Evolutionary conservation across 1,284 basidiomycete genomes (phyloP), one percentile per base, ranked within the genome.

Genomic region (Moesziomyces sp.): DNA sequence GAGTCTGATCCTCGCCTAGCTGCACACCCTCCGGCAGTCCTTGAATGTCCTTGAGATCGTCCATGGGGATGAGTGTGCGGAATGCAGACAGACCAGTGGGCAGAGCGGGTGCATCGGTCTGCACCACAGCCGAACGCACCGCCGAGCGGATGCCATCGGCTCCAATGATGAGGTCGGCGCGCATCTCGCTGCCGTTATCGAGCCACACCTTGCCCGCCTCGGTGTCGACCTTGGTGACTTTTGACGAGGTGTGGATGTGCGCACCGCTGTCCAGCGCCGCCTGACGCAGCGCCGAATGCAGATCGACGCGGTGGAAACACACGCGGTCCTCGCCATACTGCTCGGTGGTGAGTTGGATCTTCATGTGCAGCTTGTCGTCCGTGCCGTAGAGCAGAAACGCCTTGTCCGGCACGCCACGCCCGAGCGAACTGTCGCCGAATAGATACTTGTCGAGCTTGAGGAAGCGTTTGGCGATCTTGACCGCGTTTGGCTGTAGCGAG

Each of bases 111-210:
- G 64, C 42, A n/a, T 58, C 26, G 18, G 71, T 47, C 9, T 76
- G 70, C 30, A 84, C 55, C 38, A 87, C 74, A 14, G 83, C 58
- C 50, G 79, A 71, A 23, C 86, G 84, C 26, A 81, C 84, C n/a
- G 85, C 58, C 6, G 86, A 88, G 30, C 71, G 74, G 46, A 83
- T 82, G 8, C 84, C 84, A 51, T 85, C 84, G 13, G 83, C 82
- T 8, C 74, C 83, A 23, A 84, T 60, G 24, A 83, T 54, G 14
- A 79, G 52, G 52, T 84, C 83, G 9, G 63, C 80, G 1, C 42
- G 33, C 21, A 78, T 40, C 4, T 42, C 49, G 24, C 68, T 63
- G 9, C 81, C 81, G 33, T 71, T 44, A 14, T 61, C 63, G 44
- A 76, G 57, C n/a, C 52, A 54, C 11, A 84, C 69, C 2, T 48